Conservation (phyloP, 352 stramenopile genomes). For the Saprolegnia diclina region DNA sequence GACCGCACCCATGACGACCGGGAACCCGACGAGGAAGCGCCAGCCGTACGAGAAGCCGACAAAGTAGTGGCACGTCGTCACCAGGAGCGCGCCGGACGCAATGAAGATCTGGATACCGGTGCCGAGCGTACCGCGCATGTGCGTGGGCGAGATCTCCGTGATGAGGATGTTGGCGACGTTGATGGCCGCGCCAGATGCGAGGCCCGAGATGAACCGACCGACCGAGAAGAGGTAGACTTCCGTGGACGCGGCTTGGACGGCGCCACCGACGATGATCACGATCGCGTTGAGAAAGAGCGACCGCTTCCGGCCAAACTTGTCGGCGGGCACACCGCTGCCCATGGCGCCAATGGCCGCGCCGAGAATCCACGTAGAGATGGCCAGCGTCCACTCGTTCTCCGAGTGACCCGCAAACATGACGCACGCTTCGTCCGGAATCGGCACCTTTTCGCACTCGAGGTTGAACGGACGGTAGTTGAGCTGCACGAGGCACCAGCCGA, state of each 20-base stretch:
- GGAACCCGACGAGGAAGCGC: slow-evolving; percentile 43
- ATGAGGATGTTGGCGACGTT: slow-evolving; percentile 39
- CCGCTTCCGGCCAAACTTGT: slow-evolving; percentile 34
- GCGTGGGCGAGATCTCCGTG: slow-evolving; percentile 35
- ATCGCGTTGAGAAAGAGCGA: slow-evolving; percentile 34
- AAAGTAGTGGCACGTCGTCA: slow-evolving; percentile 37
- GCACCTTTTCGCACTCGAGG: slow-evolving; percentile 38
- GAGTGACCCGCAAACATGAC: slow-evolving; percentile 41
- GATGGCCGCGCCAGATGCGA: slow-evolving; percentile 39
- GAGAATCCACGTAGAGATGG: slow-evolving; percentile 41
- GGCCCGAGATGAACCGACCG: slow-evolving; percentile 37
- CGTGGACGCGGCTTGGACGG: slow-evolving; percentile 31
- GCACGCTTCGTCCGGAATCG: slow-evolving; percentile 33
- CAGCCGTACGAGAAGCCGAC: slow-evolving; percentile 26
- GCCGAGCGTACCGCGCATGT: slow-evolving; percentile 28
- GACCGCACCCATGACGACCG: slow-evolving; percentile 39
- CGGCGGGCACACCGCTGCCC: slow-evolving; percentile 30
- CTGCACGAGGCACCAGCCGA: slow-evolving; percentile 53
- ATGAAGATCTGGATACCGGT: slow-evolving; percentile 36
- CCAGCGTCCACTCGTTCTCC: slow-evolving; percentile 35
- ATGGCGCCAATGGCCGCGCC: slow-evolving; percentile 41
- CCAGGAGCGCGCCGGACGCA: slow-evolving; percentile 39
- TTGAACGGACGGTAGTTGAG: slow-evolving; percentile 62
- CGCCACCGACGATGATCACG: slow-evolving; percentile 36
- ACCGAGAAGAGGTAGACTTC: slow-evolving; percentile 37